phyloP scores from a whole-genome alignment of 768 basidiomycete genomes.

The Tylopilus plumbeoviolaceoides region DNA sequence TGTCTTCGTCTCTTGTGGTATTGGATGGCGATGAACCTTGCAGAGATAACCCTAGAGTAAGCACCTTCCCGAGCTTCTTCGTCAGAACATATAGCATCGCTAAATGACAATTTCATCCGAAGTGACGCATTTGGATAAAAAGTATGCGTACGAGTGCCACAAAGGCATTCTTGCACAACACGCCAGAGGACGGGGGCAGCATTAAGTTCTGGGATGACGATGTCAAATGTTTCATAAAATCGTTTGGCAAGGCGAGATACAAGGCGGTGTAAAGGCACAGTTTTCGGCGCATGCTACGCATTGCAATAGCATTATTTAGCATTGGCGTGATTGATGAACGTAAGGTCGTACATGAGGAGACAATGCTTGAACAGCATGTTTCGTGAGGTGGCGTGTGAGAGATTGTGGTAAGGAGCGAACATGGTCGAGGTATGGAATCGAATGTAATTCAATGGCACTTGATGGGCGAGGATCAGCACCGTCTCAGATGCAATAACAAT shows the following conservation, averaged over 20 bases:
- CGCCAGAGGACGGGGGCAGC: conserved; percentile 77
- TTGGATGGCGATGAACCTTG: conserved; percentile 46
- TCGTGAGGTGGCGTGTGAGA: conserved; percentile 69
- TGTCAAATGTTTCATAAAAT: conserved; percentile 48
- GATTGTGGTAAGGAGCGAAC: conserved; percentile 54
- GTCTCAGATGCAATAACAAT: not conserved
- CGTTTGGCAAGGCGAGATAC: conserved; percentile 59
- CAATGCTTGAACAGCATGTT: conserved; percentile 60
- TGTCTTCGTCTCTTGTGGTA: conserved; percentile 37
- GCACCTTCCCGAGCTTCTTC: conserved; percentile 52
- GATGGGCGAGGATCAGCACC: conserved; percentile 7
- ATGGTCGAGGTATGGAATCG: conserved; percentile 79
- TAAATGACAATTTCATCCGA: conserved; percentile 5
- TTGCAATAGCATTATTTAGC: conserved; percentile 11
- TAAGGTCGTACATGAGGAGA: conserved; percentile 55
- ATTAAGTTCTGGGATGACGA: conserved; percentile 72
- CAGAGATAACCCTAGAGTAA: conserved; percentile 58
- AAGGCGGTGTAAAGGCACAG: conserved; percentile 52
- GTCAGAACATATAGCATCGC: conserved; percentile 64
- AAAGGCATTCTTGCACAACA: conserved; percentile 52
- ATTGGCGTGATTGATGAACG: not conserved
- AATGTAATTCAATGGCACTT: conserved; percentile 71
- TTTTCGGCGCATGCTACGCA: conserved; percentile 60
- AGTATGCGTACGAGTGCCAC: conserved; percentile 66
- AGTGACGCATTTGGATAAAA: not conserved